Evolutionary conservation across 306 rosid species (phyloP).

Genomic region (Cicer yamashitae): DNA sequence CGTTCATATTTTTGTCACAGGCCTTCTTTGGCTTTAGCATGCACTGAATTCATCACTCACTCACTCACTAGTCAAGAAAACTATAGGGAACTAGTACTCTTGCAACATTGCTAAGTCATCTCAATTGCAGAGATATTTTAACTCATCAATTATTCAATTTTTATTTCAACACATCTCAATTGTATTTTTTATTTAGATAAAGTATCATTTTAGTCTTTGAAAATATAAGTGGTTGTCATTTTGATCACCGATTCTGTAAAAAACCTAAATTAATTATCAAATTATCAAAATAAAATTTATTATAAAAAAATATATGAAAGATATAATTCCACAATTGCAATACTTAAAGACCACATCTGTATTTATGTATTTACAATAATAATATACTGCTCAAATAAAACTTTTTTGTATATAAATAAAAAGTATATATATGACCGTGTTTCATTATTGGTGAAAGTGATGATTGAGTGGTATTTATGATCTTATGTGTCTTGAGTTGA

Average conservation of each 20-base stretch:
- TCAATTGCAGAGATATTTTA: slow-evolving; percentile 37
- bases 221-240: too few relatives aligned
- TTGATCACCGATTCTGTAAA: too few relatives aligned
- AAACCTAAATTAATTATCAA: too few relatives aligned
- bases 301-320: too few relatives aligned
- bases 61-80: slow-evolving; percentile 24
- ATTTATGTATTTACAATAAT: too few relatives aligned
- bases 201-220: too few relatives aligned
- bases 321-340: too few relatives aligned
- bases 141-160: slow-evolving; percentile 30
- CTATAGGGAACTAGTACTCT: neutral
- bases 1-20: slow-evolving; percentile 26
- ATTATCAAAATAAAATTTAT: too few relatives aligned
- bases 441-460: slow-evolving; percentile 39
- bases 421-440: neutral
- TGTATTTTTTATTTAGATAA: too few relatives aligned
- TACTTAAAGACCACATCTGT: too few relatives aligned
- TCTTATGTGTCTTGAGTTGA: slow-evolving; percentile 60
- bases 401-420: neutral
- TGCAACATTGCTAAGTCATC: slow-evolving; percentile 32
- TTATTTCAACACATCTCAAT: too few relatives aligned
- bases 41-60: slow-evolving; percentile 21
- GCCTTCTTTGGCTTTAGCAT: slow-evolving; percentile 43
- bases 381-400: neutral
- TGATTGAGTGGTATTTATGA: slow-evolving; percentile 47